These are phyloP conservation scores for Colletotrichum sp. DNA, from an alignment of 2,329 filamentous ascomycete genomes.

Conservation along the genomic window DNA sequence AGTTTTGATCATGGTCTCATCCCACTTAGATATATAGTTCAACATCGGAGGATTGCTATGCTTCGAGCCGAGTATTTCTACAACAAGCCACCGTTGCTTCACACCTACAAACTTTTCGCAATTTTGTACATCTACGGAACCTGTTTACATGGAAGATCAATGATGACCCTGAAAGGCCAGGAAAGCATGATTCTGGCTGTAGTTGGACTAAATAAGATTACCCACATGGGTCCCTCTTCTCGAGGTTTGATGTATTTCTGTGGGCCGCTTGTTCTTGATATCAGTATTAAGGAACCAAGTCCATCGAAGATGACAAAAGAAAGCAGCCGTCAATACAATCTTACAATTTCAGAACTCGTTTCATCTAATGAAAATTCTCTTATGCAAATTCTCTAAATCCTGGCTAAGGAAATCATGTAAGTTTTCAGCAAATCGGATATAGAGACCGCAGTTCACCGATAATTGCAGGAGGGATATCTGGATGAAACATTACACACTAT, in stretches of 20 bases:
- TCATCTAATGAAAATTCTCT: too few relatives aligned
- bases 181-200: not conserved
- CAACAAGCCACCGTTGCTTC: not conserved
- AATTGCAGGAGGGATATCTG: not conserved
- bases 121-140: not conserved
- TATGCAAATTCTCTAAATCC: too few relatives aligned
- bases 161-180: not conserved
- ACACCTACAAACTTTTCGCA: not conserved
- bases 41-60: not conserved
- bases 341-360: too few relatives aligned
- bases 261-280: not conserved
- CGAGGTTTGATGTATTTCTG: not conserved
- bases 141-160: not conserved
- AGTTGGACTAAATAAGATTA: rapidly evolving
- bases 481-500: not conserved
- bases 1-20: not conserved
- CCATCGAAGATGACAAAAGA: too few relatives aligned
- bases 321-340: too few relatives aligned
- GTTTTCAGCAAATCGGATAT: not conserved
- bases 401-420: not conserved
- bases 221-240: not conserved
- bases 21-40: not conserved
- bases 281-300: too few relatives aligned
- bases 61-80: not conserved
- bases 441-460: not conserved